Evolutionary conservation across 106 monocot genomes (phyloP).

Genomic region (Alisma plantagoaquatica): DNA sequence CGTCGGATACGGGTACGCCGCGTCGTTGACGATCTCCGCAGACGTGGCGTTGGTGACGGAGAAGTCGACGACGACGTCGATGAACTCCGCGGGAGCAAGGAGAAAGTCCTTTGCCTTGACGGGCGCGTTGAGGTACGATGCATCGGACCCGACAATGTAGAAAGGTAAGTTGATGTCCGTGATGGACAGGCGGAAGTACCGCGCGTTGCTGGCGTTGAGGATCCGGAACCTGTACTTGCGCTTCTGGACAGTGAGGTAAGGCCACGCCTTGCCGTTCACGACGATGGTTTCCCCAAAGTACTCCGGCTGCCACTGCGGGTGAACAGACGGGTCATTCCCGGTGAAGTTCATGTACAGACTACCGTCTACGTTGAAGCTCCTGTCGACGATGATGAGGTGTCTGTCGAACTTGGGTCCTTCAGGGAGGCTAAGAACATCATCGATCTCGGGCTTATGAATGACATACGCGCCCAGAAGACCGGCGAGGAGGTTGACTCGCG

Average conservation of each 20-base stretch:
- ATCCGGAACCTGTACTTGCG: slow-evolving; percentile 16
- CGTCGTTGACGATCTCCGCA: no score
- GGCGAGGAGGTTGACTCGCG: slow-evolving; percentile 8
- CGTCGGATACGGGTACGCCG: no score
- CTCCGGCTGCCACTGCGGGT: slow-evolving; percentile 18
- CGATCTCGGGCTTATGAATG: slow-evolving; percentile 3
- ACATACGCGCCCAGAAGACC: slow-evolving; percentile 13
- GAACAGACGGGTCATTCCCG: slow-evolving; percentile 4
- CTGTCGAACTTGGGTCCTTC: slow-evolving; percentile 1
- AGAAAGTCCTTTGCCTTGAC: no score
- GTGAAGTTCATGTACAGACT: slow-evolving; percentile 8
- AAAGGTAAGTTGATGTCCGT: not conserved
- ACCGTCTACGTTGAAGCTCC: slow-evolving; percentile 11
- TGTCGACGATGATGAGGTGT: slow-evolving; percentile 7
- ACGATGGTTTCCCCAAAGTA: slow-evolving; percentile 10
- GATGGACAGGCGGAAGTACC: slow-evolving; percentile 1
- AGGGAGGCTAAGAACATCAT: not conserved
- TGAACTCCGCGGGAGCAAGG: no score
- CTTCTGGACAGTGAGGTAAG: slow-evolving; percentile 2
- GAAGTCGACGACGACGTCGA: no score
- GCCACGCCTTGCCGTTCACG: slow-evolving; percentile 16
- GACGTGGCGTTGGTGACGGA: no score
- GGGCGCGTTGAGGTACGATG: no score
- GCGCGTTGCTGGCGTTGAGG: slow-evolving; percentile 25
- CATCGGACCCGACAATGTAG: slow-evolving; percentile 1